These are phyloP conservation scores for Linum usitatissimum DNA, from an alignment of 345 rosid genomes.

Conservation along the genomic window DNA sequence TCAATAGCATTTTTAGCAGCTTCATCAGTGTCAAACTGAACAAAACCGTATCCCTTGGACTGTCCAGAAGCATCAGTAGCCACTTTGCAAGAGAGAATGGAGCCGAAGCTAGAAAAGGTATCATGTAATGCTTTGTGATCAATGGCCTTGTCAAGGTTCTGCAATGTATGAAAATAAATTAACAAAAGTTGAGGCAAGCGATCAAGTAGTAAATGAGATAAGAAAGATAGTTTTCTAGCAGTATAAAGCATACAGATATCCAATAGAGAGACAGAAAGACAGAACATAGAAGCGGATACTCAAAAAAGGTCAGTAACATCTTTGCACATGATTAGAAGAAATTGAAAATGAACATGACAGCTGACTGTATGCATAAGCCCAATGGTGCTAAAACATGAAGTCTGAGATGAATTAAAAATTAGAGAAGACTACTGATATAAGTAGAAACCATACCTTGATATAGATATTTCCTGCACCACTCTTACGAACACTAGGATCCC, in stretches of 20 bases:
- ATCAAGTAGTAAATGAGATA: too few relatives aligned
- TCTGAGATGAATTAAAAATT: too few relatives aligned
- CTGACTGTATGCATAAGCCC: neutral
- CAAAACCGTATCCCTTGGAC: conserved; percentile 22
- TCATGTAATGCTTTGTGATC: conserved; percentile 21
- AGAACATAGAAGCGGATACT: too few relatives aligned
- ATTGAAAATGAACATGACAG: neutral
- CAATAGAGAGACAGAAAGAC: too few relatives aligned
- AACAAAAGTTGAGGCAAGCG: neutral
- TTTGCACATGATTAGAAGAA: neutral
- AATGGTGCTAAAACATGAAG: neutral
- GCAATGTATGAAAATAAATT: neutral
- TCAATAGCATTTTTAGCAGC: conserved; percentile 19
- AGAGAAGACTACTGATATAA: neutral
- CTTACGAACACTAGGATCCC: conserved; percentile 22
- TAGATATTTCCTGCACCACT: conserved; percentile 23
- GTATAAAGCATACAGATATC: too few relatives aligned
- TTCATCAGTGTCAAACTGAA: conserved; percentile 18
- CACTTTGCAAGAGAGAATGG: conserved; percentile 20
- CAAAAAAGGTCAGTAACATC: too few relatives aligned
- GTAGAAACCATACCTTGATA: conserved; percentile 14
- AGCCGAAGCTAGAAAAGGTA: conserved; percentile 19
- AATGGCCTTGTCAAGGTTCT: conserved; percentile 21
- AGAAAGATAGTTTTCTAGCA: too few relatives aligned
- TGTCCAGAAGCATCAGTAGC: conserved; percentile 19